Base-by-base conservation (phyloP, 345 rosid genomes). In the Limnanthes douglasii region DNA sequence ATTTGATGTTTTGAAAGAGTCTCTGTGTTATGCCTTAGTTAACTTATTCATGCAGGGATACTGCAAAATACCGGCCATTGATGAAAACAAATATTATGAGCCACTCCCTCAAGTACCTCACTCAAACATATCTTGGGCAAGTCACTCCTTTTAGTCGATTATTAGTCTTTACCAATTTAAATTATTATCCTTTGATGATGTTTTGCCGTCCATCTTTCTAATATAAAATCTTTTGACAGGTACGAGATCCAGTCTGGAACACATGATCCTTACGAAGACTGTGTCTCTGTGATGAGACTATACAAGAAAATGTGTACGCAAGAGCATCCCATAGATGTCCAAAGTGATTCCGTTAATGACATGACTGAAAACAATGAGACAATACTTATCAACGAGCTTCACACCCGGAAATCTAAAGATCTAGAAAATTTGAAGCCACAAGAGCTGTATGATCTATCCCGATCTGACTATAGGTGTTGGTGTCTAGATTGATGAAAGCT, bases 61-160 rank as follows among this genome's bases (percentile, higher is more conserved):
- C 85, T 19, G 65, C 90, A 42, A 72, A 50, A 48, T 82, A 82
- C 43, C 60, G 27, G 23, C 94, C 94, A 1, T 50, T 82, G 57
- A 53, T 67, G 79, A 83, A 72, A 65, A 74, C 94, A 8, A 78
- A 74, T 62, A 60, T 66, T 37, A 65, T 67, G 22, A 74, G 90
- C 79, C 72, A 78, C 62, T 78, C 86, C 3, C 82, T 83, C 45
- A 78, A 50, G 66, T 70, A 65, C 53, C 90, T 83, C 21, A 68
- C 78, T 18, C 45, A 36, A 53, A 54, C 66, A 13, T 82, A 74
- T 55, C 59, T 83, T 6, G 90, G 86, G 83, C 41, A 54, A 64
- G 85, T 54, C 43, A 14, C 43, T 41, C 45, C 26, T 22, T 16
- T 13, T 27, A 3, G 21, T 34, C 27, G 19, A 11, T 23, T 44